A percentile compares a stretch with the other conserved stretches of the same genome.
Evolutionary conservation across 257 asterid species (phyloP).

Genomic region (Petrea volubilis): DNA sequence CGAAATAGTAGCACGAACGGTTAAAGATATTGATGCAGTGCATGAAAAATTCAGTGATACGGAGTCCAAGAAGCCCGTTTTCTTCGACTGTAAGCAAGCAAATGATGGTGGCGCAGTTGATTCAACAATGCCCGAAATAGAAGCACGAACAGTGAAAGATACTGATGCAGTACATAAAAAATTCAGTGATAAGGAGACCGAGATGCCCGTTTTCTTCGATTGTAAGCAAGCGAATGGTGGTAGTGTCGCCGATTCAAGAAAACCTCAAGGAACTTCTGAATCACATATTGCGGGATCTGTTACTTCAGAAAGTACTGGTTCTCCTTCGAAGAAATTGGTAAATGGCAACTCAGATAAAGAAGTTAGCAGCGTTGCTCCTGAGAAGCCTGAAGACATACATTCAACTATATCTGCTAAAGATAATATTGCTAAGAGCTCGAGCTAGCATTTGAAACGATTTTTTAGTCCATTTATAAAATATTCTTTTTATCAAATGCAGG

Average conservation of each 20-base stretch:
- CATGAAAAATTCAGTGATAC: too few species aligned
- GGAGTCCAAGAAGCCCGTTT: too few species aligned
- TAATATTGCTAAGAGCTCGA: slow-evolving; percentile 22
- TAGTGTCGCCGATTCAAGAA: slow-evolving; percentile 18
- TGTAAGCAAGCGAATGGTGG: background rate
- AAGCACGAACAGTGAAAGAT: background rate
- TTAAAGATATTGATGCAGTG: too few species aligned
- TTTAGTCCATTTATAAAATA: too few species aligned
- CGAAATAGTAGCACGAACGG: slow-evolving; percentile 19
- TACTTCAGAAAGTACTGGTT: slow-evolving; percentile 14
- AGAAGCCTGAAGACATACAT: slow-evolving; percentile 8
- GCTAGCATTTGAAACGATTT: slow-evolving; percentile 10
- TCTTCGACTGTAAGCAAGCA: too few species aligned
- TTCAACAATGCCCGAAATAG: background rate
- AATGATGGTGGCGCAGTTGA: background rate
- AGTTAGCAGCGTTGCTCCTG: background rate
- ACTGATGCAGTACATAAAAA: too few species aligned
- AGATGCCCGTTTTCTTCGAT: slow-evolving; percentile 17
- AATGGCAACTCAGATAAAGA: slow-evolving; percentile 25
- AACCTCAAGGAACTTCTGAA: slow-evolving; percentile 27
- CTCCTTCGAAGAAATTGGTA: slow-evolving; percentile 3
- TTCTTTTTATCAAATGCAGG: background rate
- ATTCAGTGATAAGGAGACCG: slow-evolving; percentile 1
- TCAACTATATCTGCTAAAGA: slow-evolving; percentile 22
- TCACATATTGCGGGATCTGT: slow-evolving; percentile 25